Conservation (phyloP, 192 early-diverging fungal genomes). For the Rhizoclosmatium sp. region DNA sequence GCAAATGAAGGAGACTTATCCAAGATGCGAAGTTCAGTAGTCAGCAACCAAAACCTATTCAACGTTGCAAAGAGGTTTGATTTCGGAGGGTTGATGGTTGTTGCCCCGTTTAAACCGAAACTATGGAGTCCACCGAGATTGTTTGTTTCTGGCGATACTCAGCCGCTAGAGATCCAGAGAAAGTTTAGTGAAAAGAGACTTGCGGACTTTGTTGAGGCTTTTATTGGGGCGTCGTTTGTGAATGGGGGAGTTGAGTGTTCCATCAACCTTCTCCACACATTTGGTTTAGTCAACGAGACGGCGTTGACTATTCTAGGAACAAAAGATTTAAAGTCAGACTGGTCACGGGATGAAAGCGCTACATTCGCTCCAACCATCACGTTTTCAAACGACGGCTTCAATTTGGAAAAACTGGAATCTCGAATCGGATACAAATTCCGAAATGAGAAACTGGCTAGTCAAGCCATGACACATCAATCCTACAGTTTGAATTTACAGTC, state of each 20-base stretch:
- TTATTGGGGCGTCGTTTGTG: slow-evolving; percentile 74
- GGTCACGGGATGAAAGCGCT: not conserved
- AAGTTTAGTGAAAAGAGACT: slow-evolving; percentile 77
- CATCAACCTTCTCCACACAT: slow-evolving; percentile 32
- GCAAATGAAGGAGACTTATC: slow-evolving; percentile 84
- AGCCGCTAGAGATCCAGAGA: slow-evolving; percentile 25
- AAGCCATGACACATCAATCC: slow-evolving; percentile 79
- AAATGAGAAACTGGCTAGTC: slow-evolving; percentile 64
- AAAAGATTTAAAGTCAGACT: not conserved
- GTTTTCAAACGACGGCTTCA: slow-evolving; percentile 5
- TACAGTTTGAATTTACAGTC: slow-evolving; percentile 43
- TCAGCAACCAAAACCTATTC: slow-evolving; percentile 81
- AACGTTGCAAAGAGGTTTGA: slow-evolving; percentile 56
- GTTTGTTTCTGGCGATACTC: not conserved
- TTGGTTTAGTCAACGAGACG: slow-evolving; percentile 40
- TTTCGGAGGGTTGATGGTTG: slow-evolving; percentile 68
- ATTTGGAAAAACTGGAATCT: slow-evolving; percentile 27
- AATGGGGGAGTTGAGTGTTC: slow-evolving; percentile 60
- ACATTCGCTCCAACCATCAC: not conserved
- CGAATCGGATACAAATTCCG: slow-evolving; percentile 60
- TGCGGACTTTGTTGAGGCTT: slow-evolving; percentile 87
- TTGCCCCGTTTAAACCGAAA: slow-evolving; percentile 63
- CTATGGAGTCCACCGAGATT: slow-evolving; percentile 45
- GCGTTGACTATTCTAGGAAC: not conserved
- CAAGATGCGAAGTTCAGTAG: slow-evolving; percentile 69